Conservation (phyloP, 805 yeast genomes). For the Saccharomycopsis javanensis region DNA sequence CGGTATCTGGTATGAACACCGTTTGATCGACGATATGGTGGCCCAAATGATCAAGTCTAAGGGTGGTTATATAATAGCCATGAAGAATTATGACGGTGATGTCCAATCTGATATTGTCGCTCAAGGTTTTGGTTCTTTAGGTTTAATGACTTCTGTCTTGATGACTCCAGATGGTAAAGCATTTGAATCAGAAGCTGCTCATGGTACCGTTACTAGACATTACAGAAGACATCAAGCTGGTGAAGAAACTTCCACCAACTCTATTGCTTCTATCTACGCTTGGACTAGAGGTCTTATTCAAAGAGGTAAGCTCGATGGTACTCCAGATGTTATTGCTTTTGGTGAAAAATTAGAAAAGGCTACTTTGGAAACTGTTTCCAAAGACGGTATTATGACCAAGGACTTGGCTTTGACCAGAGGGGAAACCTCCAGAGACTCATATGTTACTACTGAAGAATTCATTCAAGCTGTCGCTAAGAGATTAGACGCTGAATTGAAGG, state of each 20-base stretch:
- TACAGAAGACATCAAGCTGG: conserved; percentile 76
- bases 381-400: conserved; percentile 72
- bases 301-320: conserved; percentile 67
- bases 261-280: conserved; percentile 78
- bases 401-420: conserved; percentile 71
- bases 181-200: conserved; percentile 82
- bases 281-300: conserved; percentile 81
- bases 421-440: conserved; percentile 47
- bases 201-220: conserved; percentile 83
- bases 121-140: conserved; percentile 78
- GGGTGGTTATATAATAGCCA: conserved; percentile 73
- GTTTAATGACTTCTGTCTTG: conserved; percentile 75
- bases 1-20: conserved; percentile 67
- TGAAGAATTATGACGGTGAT: conserved; percentile 81
- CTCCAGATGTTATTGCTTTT: conserved; percentile 61
- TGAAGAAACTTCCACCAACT: conserved; percentile 74
- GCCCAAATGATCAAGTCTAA: conserved; percentile 81
- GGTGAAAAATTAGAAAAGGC: conserved; percentile 57
- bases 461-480: conserved; percentile 65
- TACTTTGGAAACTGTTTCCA: conserved; percentile 62
- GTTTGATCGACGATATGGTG: conserved; percentile 81
- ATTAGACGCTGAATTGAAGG: conserved; percentile 24
- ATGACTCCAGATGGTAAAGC: conserved; percentile 81
- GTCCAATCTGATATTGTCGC: conserved; percentile 81
- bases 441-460: conserved; percentile 68